These are phyloP conservation scores for Lentinula boryana DNA, from an alignment of 768 basidiomycete species.

Conservation along the genomic window DNA sequence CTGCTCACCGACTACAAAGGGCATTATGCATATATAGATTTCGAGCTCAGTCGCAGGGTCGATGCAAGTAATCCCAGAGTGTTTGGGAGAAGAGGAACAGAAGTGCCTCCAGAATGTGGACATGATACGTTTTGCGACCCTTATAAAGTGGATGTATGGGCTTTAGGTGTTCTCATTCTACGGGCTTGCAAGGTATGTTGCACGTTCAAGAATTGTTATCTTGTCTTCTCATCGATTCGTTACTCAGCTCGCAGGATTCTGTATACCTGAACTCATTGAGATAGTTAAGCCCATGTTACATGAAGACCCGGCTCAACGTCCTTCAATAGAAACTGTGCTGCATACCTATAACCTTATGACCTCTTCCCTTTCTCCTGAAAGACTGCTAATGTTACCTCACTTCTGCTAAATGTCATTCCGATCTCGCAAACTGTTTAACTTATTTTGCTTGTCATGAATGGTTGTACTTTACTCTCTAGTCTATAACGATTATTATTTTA, in stretches of 20 bases:
- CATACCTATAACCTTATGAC: constrained; percentile 46
- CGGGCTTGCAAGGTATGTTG: constrained; percentile 55
- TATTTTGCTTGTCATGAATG: too few relatives aligned
- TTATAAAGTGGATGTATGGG: constrained; percentile 73
- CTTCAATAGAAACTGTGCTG: constrained; percentile 42
- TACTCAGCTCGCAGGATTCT: constrained; percentile 46
- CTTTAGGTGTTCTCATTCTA: constrained; percentile 57
- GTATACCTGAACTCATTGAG: constrained; percentile 53
- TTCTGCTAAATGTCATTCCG: constrained; percentile 1
- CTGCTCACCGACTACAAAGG: constrained; percentile 61
- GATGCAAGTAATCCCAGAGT: constrained; percentile 31
- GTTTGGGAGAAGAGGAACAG: constrained; percentile 48
- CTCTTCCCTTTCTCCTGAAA: constrained; percentile 22
- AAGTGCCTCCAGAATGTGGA: constrained; percentile 68
- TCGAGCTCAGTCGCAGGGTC: constrained; percentile 57
- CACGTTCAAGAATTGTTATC: neutral
- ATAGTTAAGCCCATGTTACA: constrained; percentile 58
- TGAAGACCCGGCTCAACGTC: constrained; percentile 43
- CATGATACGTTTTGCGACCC: constrained; percentile 43
- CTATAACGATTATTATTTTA: too few relatives aligned
- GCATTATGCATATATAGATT: constrained; percentile 70
- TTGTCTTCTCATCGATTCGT: constrained; percentile 7
- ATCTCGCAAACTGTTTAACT: neutral
- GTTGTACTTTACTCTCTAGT: too few relatives aligned
- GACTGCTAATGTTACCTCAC: neutral